Evolutionary conservation across 768 basidiomycete species (phyloP).

Genomic region (Roridomyces roridus): DNA sequence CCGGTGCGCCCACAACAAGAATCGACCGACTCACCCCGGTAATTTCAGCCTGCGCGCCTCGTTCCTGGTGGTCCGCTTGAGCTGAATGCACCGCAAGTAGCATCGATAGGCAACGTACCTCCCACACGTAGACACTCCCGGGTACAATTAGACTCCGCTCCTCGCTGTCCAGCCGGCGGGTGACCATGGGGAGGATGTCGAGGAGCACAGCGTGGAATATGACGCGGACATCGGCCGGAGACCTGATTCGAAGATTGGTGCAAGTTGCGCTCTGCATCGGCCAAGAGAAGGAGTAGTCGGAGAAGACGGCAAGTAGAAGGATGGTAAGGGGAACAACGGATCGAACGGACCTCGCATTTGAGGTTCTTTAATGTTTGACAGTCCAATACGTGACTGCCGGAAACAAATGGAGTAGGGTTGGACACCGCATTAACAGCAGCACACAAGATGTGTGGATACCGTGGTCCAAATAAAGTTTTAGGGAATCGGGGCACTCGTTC

Average conservation of each 20-base stretch:
- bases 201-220: constrained; percentile 79
- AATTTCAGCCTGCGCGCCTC: constrained; percentile 72
- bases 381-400: constrained; percentile 14
- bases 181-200: constrained; percentile 77
- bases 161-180: constrained; percentile 75
- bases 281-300: constrained; percentile 18
- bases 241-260: constrained; percentile 56
- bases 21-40: constrained; percentile 60
- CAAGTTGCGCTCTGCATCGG: constrained; percentile 60
- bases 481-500: constrained; percentile 41
- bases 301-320: constrained; percentile 22
- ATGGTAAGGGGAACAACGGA: constrained; percentile 18
- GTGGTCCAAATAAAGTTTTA: constrained; percentile 55
- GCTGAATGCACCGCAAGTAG: too few relatives aligned
- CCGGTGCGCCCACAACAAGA: neutral
- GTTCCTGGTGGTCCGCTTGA: constrained; percentile 43
- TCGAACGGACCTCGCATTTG: constrained; percentile 19
- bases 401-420: constrained; percentile 22
- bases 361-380: constrained; percentile 21
- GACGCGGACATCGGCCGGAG: constrained; percentile 57
- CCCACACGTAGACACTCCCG: constrained; percentile 86
- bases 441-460: constrained; percentile 3
- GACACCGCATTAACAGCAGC: constrained; percentile 21
- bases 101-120: constrained; percentile 29
- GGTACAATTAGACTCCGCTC: constrained; percentile 75